Evolutionary conservation across 2,329 filamentous ascomycete species (phyloP).

Genomic region (Nothophoma quercina): DNA sequence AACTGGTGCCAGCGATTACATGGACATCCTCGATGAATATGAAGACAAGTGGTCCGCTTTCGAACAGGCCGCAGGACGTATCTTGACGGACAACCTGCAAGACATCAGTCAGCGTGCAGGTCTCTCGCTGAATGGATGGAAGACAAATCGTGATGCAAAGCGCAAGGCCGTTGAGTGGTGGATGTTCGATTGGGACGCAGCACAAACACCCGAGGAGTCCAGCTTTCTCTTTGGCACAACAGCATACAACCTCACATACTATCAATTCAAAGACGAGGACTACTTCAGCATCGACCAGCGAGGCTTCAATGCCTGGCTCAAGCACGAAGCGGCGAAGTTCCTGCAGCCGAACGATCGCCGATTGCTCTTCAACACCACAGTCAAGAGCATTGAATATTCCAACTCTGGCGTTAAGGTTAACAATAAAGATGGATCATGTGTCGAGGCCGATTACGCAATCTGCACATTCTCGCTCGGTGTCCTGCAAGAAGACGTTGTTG

Average conservation of each 20-base stretch:
- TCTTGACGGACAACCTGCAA: slow-evolving; percentile 67
- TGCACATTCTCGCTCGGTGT: slow-evolving; percentile 74
- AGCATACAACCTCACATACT: slow-evolving; percentile 67
- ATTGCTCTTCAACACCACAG: slow-evolving; percentile 65
- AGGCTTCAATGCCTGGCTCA: slow-evolving; percentile 67
- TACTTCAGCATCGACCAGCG: slow-evolving; percentile 68
- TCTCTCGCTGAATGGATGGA: slow-evolving; percentile 68
- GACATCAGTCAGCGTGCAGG: slow-evolving; percentile 68
- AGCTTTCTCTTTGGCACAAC: slow-evolving; percentile 64
- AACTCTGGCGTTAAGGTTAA: slow-evolving; percentile 61
- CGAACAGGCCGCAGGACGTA: slow-evolving; percentile 62
- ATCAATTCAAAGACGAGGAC: slow-evolving; percentile 68
- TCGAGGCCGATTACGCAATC: slow-evolving; percentile 68
- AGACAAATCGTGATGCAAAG: slow-evolving; percentile 63
- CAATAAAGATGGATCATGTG: slow-evolving; percentile 63
- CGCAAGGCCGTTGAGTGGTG: slow-evolving; percentile 70
- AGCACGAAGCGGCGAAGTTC: slow-evolving; percentile 65
- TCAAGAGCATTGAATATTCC: slow-evolving; percentile 64
- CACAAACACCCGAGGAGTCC: slow-evolving; percentile 64
- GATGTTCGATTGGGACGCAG: slow-evolving; percentile 65
- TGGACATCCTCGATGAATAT: slow-evolving; percentile 59
- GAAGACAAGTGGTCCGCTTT: slow-evolving; percentile 56
- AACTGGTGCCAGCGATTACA: slow-evolving; percentile 62
- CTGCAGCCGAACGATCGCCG: slow-evolving; percentile 63
- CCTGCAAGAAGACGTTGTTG: slow-evolving; percentile 67